Base-by-base conservation (phyloP, 345 rosid genomes). In the Geranium rotundifolium region DNA sequence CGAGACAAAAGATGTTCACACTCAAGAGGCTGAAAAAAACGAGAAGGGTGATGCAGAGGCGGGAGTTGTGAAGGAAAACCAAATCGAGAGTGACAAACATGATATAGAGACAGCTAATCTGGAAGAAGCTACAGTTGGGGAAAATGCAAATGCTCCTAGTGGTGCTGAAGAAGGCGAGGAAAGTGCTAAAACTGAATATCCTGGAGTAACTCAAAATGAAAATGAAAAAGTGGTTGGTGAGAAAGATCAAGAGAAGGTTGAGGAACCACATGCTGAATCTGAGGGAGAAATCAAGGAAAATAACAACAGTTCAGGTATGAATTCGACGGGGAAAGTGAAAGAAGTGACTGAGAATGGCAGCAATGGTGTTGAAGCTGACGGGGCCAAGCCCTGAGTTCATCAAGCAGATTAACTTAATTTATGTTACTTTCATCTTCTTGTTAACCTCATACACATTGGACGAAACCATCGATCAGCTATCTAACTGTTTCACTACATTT, bases 341-440 rank as follows among this genome's bases (percentile, higher is more conserved):
- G 81, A 63, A 66, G 69, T 56, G 31, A 58, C 64, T 29, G 72
- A 72, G 72, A 82, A 78, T 69, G 79, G 84, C 49, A 71, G 67
- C 59, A 56, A 56, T 55, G 79, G 72, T 17, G 59, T n/a, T 30
- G 69, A 56, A 7, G 69, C 65, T 13, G 71, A 55, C 19, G 56
- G 59, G 27, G 27, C 27, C 27, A 23, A 23, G 27, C 27, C 27
- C 27, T 23, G 27, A 23, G 27, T 23, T 23, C 27, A 23, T 23
- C 27, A 23, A 23, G 2, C 27, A 23, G 27, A 23, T 23, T 23
- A 23, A 23, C 27, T 23, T 23, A 23, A 23, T 23, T 23, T 23
- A 23, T 23, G 27, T 23, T 23, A 23, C 27, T 23, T 23, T 23
- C 27, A 23, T 23, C 27, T 23, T 23, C 27, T 23, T 23, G 27